Evolutionary conservation across 2,329 filamentous ascomycete genomes (phyloP), one percentile per base, ranked within the genome.

Genomic region (Periglandula ipomoeae): DNA sequence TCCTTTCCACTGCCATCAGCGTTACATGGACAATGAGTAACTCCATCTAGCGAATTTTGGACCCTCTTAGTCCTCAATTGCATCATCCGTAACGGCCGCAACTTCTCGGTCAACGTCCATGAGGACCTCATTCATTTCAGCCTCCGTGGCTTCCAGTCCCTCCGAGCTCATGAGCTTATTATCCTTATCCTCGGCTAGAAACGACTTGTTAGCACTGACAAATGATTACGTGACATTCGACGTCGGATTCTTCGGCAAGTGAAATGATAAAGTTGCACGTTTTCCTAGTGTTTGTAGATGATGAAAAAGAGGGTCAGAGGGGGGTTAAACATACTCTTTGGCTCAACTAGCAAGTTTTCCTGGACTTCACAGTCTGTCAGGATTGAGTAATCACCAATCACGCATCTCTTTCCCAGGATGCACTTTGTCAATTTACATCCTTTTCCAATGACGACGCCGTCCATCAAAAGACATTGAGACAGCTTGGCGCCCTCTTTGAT

Each of bases 311-410:
- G 15, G 17, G 1, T 26, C 7, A 30, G 23, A 11, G 19, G 37
- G 41, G 26, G 24, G 15, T 38, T 19, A 34, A 38, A 76, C 79
- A 73, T 70, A 84, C 81, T 83, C 63, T 69, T 85, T n/a, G 87
- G 79, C 59, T 94, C 90, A 41, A 90, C 83, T 1, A 95, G 76
- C 8, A 91, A 74, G 61, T 91, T 91, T 65, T 95, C 88, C 64
- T 95, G 89, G 5, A 97, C 84, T 67, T 97, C 89, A 59, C 90
- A 96, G 52, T 95, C 87, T 47, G 84, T 89, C 56, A 97, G 68
- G n/a, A 82, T 78, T 5, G 76, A 84, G 8, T 84, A 85, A 42
- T 88, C 87, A n/a, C 91, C 90, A 56, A 98, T 81, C 58, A 85
- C 83, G 55, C 84, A 86, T 53, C 88, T 72, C 60, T 84, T 81